phyloP scores from a whole-genome alignment of 2,329 filamentous ascomycete genomes.

The Neonectria faginata region DNA sequence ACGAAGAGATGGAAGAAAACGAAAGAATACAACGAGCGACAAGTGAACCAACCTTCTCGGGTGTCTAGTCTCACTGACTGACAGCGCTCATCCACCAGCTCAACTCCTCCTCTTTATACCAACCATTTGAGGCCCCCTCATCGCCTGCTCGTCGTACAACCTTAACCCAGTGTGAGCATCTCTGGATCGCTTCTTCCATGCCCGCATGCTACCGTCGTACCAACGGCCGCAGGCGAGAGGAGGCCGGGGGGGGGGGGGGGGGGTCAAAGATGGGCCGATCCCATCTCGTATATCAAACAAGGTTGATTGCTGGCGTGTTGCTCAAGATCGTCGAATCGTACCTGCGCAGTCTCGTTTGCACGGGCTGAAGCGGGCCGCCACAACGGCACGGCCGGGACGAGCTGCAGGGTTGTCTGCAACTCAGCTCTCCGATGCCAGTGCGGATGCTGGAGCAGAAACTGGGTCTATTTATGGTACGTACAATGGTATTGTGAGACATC shows the following conservation, averaged over 20 bases:
- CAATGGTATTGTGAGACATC: not conserved
- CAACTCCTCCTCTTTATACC: constrained; percentile 43
- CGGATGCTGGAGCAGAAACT: not conserved
- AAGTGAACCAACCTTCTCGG: constrained; percentile 28
- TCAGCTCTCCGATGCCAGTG: not conserved
- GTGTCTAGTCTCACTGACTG: constrained; percentile 38
- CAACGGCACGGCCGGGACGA: not conserved
- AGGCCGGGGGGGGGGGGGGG: constrained; percentile 1
- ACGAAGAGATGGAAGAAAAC: not conserved
- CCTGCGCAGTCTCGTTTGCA: constrained; percentile 1
- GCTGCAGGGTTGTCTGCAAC: not conserved
- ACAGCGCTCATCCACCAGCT: constrained; percentile 10
- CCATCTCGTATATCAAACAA: constrained; percentile 23
- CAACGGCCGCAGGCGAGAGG: constrained; percentile 17
- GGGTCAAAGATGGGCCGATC: constrained; percentile 9
- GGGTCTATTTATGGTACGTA: constrained; percentile 1
- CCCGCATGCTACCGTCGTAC: constrained; percentile 40
- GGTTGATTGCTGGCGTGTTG: not conserved
- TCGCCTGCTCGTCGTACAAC: constrained; percentile 35
- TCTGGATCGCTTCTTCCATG: constrained; percentile 27
- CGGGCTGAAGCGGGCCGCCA: constrained; percentile 11
- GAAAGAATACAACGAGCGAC: constrained; percentile 42
- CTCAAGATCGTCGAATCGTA: constrained; percentile 5
- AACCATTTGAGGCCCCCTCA: constrained; percentile 1
- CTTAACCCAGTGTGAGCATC: constrained; percentile 13